Conservation (phyloP, 2,329 filamentous ascomycete species). For the Monosporascus sp. region DNA sequence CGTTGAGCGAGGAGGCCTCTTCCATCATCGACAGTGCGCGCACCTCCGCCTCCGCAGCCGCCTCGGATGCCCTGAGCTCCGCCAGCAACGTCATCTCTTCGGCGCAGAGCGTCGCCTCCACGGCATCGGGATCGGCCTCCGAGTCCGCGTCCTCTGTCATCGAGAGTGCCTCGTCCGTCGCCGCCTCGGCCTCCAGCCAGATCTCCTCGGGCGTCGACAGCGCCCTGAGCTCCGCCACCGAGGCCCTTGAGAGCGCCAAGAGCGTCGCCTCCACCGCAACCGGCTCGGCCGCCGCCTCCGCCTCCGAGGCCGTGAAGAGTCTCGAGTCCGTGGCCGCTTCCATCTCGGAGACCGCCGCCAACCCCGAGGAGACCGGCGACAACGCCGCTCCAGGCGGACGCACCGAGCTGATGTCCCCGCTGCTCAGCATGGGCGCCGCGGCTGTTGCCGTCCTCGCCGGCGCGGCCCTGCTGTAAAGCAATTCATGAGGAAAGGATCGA, state of each 20-base stretch:
- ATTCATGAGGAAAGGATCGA: neutral
- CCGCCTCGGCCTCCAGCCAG: conserved; percentile 4
- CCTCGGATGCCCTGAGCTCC: too few relatives aligned
- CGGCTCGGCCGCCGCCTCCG: conserved; percentile 9
- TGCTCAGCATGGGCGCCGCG: conserved; percentile 11
- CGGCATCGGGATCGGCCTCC: too few relatives aligned
- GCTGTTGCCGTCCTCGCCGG: conserved; percentile 12
- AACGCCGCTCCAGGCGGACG: conserved; percentile 6
- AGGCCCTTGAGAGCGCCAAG: conserved; percentile 6
- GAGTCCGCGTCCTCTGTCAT: too few relatives aligned
- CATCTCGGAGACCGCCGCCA: conserved; percentile 4
- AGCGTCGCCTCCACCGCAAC: conserved; percentile 10
- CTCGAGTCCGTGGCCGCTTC: conserved; percentile 14
- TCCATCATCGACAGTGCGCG: too few relatives aligned
- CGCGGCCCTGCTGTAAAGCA: conserved; percentile 11
- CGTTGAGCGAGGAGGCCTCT: too few relatives aligned
- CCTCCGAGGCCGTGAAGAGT: conserved; percentile 12
- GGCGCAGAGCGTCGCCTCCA: too few relatives aligned
- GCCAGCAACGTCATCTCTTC: too few relatives aligned
- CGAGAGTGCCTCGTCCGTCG: conserved; percentile 2
- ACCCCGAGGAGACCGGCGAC: conserved; percentile 1
- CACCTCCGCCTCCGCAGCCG: too few relatives aligned
- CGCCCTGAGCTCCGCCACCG: conserved; percentile 5
- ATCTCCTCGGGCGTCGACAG: conserved; percentile 7
- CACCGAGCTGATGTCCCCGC: conserved; percentile 7